Evolutionary conservation across 495 filamentous ascomycete genomes (phyloP).

Genomic region (Penicillium angulare): DNA sequence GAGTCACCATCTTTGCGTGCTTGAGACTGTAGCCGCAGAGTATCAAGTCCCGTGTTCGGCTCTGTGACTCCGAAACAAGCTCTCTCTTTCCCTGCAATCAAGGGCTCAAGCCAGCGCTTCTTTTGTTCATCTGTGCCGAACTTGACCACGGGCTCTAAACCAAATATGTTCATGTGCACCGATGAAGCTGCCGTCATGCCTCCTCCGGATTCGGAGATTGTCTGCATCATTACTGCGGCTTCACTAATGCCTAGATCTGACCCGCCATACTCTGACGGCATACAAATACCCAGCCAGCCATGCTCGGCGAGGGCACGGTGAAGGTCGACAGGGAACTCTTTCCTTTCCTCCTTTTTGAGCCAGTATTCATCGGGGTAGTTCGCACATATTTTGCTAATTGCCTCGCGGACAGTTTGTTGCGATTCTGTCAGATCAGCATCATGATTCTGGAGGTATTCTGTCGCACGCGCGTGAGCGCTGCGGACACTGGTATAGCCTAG

Average conservation of each 20-base stretch:
- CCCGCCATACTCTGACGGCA: constrained; percentile 69
- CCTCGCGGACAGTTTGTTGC: constrained; percentile 67
- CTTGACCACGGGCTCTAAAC: constrained; percentile 68
- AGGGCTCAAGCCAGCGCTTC: constrained; percentile 59
- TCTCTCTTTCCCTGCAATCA: constrained; percentile 54
- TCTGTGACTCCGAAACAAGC: constrained; percentile 67
- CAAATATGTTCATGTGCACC: constrained; percentile 75
- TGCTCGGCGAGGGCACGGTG: constrained; percentile 66
- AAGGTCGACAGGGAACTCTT: constrained; percentile 44
- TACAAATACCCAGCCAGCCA: constrained; percentile 75
- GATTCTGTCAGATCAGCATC: constrained; percentile 17
- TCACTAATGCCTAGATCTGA: constrained; percentile 62
- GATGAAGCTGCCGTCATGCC: constrained; percentile 74
- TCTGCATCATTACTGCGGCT: constrained; percentile 81
- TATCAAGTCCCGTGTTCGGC: constrained; percentile 70
- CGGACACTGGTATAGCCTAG: background rate
- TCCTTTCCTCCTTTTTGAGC: constrained; percentile 7
- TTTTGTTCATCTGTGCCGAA: constrained; percentile 62
- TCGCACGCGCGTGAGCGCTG: constrained; percentile 14
- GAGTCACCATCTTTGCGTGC: constrained; percentile 45
- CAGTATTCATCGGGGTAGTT: constrained; percentile 62
- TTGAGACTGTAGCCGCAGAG: constrained; percentile 59
- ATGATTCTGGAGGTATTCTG: constrained; percentile 16
- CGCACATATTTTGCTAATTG: constrained; percentile 63
- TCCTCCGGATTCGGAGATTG: constrained; percentile 70